Percentiles rank a stretch among this genome's conserved stretches.
Conservation (phyloP, 345 rosid species). For the Linum tenue region DNA sequence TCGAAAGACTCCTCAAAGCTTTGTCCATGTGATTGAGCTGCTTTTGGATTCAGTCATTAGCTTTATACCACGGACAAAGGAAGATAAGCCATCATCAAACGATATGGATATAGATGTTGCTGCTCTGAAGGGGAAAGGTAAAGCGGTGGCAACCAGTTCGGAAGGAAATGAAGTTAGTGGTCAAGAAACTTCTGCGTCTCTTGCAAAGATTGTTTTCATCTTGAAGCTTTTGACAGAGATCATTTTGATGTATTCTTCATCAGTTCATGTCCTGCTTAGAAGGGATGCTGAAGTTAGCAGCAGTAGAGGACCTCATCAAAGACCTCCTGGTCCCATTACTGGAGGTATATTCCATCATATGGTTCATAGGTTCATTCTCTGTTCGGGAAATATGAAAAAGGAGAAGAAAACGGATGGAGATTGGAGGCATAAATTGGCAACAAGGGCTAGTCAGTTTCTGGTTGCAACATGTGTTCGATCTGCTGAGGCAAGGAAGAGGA, state of each 20-base stretch:
- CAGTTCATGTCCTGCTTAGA: conserved; percentile 72
- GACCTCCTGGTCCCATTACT: conserved; percentile 27
- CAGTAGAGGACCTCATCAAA: conserved; percentile 48
- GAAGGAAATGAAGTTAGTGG: conserved; percentile 43
- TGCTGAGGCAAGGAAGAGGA: conserved; percentile 77
- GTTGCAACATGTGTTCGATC: conserved; percentile 91
- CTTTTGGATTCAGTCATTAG: conserved; percentile 59
- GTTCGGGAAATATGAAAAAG: conserved; percentile 47
- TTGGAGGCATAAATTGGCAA: conserved; percentile 84
- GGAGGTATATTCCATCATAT: conserved; percentile 78
- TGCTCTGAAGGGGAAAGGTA: conserved; percentile 73
- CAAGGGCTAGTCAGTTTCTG: conserved; percentile 68
- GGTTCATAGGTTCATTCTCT: conserved; percentile 65
- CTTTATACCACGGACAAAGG: conserved; percentile 57
- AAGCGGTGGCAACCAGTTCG: conserved; percentile 55
- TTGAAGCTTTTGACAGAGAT: conserved; percentile 90
- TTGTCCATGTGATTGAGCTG: conserved; percentile 71
- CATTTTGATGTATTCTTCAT: conserved; percentile 69
- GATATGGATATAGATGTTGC: conserved; percentile 93
- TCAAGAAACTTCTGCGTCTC: conserved; percentile 59
- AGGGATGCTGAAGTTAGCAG: conserved; percentile 65
- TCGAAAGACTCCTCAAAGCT: conserved; percentile 73
- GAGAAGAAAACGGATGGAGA: conserved; percentile 70
- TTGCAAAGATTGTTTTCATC: conserved; percentile 79
- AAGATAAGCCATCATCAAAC: conserved; percentile 43